Conservation (phyloP, 1,139 yeast genomes). For the Wickerhamomyces sp. region DNA sequence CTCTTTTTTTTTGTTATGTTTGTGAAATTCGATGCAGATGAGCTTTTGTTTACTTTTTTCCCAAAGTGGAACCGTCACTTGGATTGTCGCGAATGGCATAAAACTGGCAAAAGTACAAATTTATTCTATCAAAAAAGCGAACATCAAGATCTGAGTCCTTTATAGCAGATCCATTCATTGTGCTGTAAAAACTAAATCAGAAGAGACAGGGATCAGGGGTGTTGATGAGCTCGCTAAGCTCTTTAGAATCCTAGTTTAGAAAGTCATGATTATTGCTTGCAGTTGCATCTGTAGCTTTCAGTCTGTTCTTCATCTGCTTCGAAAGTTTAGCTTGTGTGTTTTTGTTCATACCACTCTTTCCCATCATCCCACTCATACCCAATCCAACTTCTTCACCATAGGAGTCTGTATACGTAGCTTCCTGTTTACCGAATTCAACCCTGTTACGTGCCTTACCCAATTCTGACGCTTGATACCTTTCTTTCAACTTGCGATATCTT, state of each 20-base stretch:
- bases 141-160: too few relatives aligned
- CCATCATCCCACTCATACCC: conserved; percentile 54
- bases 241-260: conserved; percentile 18
- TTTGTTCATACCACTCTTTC: conserved; percentile 26
- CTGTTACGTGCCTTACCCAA: conserved; percentile 78
- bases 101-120: too few relatives aligned
- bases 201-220: too few relatives aligned
- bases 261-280: too few relatives aligned
- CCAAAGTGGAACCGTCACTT: conserved; percentile 12
- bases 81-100: too few relatives aligned
- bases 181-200: too few relatives aligned
- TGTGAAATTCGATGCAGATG: conserved; percentile 6
- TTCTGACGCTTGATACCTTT: conserved; percentile 77
- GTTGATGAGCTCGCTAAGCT: too few relatives aligned
- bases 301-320: conserved; percentile 45
- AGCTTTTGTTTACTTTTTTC: conserved; percentile 20
- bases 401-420: conserved; percentile 54
- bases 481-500: conserved; percentile 72
- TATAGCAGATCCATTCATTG: too few relatives aligned
- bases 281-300: conserved; percentile 22
- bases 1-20: conserved; percentile 6
- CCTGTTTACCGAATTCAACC: conserved; percentile 75
- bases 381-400: conserved; percentile 81
- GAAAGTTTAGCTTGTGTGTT: conserved; percentile 49
- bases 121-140: too few relatives aligned